Evolutionary conservation across 2,329 filamentous ascomycete species (phyloP).

Genomic region (Colletotrichum sidae): DNA sequence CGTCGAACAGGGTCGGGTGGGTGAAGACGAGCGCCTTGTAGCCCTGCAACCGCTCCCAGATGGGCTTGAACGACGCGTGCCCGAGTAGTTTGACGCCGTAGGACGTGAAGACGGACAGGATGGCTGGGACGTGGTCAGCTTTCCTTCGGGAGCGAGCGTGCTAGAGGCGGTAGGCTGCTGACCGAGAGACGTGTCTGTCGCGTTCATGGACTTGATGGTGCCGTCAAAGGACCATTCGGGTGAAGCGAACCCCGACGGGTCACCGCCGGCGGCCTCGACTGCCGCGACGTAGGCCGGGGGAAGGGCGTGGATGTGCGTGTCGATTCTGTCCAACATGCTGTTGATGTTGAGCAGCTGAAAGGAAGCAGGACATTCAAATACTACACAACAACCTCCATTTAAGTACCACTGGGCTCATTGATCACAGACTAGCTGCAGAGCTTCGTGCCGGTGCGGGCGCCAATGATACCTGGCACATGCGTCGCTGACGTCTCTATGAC

Average conservation of each 20-base stretch:
- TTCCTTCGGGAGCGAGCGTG: neutral
- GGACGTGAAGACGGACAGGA: constrained; percentile 37
- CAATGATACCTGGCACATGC: no score
- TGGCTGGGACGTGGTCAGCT: neutral
- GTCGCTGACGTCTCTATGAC: no score
- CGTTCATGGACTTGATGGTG: constrained; percentile 22
- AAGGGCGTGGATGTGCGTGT: constrained; percentile 17
- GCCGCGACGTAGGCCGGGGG: constrained; percentile 31
- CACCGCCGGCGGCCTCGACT: constrained; percentile 24
- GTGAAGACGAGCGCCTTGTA: no score
- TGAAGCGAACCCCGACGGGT: constrained; percentile 32
- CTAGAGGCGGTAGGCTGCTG: accelerated
- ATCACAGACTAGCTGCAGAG: no score
- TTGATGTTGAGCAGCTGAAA: neutral
- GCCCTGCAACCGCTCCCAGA: constrained; percentile 42
- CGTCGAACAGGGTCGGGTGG: no score
- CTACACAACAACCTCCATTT: no score
- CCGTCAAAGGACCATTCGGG: constrained; percentile 35
- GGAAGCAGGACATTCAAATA: neutral
- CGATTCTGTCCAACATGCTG: neutral
- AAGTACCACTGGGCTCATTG: no score
- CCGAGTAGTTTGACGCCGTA: constrained; percentile 42
- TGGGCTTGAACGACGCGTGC: constrained; percentile 41
- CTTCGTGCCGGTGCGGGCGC: no score
- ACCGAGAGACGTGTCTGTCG: constrained; percentile 8